These are phyloP conservation scores for Pulicaria dysenterica DNA, from an alignment of 129 eudicot genomes.

Conservation along the genomic window DNA sequence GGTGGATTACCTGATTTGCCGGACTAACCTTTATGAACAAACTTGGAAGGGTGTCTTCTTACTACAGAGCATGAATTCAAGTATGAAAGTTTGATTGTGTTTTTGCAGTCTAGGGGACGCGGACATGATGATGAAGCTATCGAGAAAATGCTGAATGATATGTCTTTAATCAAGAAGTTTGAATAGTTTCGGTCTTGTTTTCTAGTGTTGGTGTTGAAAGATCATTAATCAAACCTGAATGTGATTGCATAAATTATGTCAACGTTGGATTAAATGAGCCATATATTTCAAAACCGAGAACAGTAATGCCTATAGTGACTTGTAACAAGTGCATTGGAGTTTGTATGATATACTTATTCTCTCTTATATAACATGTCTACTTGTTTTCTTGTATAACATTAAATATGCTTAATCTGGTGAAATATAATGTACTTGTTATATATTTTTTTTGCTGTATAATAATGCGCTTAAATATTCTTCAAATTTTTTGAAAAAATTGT, in stretches of 20 bases:
- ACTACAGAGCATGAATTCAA: too few species aligned
- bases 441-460: too few species aligned
- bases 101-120: constrained; percentile 76
- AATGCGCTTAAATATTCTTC: too few species aligned
- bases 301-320: neutral
- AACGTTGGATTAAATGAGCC: neutral
- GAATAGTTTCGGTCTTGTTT: constrained; percentile 41
- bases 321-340: constrained; percentile 12
- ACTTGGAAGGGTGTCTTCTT: too few species aligned
- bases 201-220: neutral
- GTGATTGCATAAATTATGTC: neutral
- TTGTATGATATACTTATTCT: neutral
- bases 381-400: too few species aligned
- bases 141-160: constrained; percentile 90
- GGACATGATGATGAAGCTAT: constrained; percentile 84
- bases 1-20: too few species aligned
- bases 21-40: too few species aligned
- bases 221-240: neutral
- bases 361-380: too few species aligned
- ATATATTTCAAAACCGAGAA: neutral
- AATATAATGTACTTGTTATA: too few species aligned
- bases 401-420: too few species aligned
- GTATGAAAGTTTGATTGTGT: neutral
- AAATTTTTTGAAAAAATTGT: too few species aligned
- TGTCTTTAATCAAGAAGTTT: constrained; percentile 83